phyloP scores from a whole-genome alignment of 108 stramenopile genomes.

The Parmales sp. region DNA sequence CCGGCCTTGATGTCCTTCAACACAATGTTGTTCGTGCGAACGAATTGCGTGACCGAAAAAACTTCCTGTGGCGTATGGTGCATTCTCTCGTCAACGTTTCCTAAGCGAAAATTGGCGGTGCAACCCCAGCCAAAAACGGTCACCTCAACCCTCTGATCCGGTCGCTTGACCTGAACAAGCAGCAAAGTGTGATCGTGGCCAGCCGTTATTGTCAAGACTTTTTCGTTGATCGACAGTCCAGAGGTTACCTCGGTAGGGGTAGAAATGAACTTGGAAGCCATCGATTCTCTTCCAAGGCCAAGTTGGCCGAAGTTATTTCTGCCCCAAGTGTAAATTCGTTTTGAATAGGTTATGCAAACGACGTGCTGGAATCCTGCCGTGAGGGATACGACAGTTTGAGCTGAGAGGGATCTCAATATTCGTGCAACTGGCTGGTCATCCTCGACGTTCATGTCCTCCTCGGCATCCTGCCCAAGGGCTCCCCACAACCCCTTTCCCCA shows the following conservation, averaged over 20 bases:
- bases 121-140: constrained; percentile 3
- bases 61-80: background rate
- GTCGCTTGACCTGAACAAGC: background rate
- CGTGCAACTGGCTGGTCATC: background rate
- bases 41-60: background rate
- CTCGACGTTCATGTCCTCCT: background rate
- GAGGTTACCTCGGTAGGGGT: background rate
- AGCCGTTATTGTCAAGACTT: background rate
- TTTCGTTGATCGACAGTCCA: background rate
- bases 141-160: background rate
- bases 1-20: constrained; percentile 1
- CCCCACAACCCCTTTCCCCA: constrained; percentile 8
- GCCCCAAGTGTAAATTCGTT: constrained; percentile 6
- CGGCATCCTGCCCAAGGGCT: background rate
- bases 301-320: constrained; percentile 11
- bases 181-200: background rate
- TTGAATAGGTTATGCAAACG: background rate
- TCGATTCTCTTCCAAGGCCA: background rate
- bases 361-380: background rate
- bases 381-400: background rate
- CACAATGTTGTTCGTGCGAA: background rate
- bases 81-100: background rate
- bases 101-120: background rate
- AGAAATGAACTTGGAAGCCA: background rate
- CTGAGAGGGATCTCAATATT: background rate